A percentile compares a stretch with the other conserved stretches of the same genome.
Conservation (phyloP, 192 early-diverging fungal genomes). For the Chytriomyces sp. region DNA sequence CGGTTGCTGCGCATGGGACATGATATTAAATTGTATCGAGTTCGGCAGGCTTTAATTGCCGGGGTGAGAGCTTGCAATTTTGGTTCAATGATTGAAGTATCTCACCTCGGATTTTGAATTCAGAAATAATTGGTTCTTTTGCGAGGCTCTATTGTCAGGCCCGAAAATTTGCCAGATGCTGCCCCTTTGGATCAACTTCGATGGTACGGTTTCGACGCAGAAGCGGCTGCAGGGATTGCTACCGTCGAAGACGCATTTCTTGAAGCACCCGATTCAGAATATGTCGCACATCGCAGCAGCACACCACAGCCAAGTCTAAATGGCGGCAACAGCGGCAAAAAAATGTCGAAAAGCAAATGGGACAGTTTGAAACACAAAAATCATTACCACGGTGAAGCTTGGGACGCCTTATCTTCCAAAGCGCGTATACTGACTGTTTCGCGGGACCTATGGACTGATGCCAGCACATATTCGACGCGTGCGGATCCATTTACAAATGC, state of each 20-base stretch:
- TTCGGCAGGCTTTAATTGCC: neutral
- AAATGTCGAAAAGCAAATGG: neutral
- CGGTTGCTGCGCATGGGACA: conserved; percentile 12
- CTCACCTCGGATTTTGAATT: neutral
- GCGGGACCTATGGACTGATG: neutral
- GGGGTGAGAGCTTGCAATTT: neutral
- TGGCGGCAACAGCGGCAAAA: neutral
- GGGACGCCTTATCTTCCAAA: neutral
- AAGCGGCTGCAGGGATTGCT: neutral
- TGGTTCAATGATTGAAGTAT: too few species aligned
- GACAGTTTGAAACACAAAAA: neutral
- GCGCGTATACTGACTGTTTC: neutral
- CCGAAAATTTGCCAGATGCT: neutral
- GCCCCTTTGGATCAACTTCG: neutral
- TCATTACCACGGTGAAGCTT: neutral
- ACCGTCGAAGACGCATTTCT: neutral
- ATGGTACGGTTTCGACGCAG: neutral
- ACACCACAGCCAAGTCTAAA: neutral
- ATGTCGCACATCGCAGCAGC: neutral
- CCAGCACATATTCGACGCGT: neutral
- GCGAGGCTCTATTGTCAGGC: neutral
- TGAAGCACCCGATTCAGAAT: too few species aligned
- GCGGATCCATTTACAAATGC: neutral
- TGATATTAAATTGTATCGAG: conserved; percentile 5
- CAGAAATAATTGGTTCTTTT: neutral